Evolutionary conservation across 441 rosid genomes (phyloP).

Genomic region (Pelargonium fulgidum): DNA sequence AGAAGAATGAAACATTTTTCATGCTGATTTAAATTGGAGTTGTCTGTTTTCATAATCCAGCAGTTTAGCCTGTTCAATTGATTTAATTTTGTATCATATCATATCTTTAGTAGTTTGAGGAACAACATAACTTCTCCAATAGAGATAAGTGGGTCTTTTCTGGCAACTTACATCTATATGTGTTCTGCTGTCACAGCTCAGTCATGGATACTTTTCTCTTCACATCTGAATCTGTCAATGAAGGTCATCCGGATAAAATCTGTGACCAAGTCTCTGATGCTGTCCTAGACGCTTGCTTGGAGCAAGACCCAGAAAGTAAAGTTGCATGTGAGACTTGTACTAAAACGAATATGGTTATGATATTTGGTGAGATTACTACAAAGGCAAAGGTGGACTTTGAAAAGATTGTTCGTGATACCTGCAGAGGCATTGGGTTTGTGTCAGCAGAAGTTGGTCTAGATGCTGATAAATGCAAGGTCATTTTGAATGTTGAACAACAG

Average conservation of each 20-base stretch:
- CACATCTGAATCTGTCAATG: conserved; percentile 16
- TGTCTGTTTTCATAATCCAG: background rate
- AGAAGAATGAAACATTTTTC: background rate
- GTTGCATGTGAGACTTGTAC: conserved; percentile 7
- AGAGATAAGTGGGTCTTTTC: no score
- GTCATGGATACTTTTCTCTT: conserved; percentile 16
- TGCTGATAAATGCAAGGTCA: conserved; percentile 10
- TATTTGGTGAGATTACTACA: conserved; percentile 9
- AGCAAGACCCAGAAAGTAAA: conserved; percentile 14
- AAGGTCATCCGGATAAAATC: conserved; percentile 15
- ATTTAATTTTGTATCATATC: background rate
- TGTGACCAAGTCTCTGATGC: conserved; percentile 17
- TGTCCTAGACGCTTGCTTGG: conserved; percentile 12
- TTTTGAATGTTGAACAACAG: conserved; percentile 3
- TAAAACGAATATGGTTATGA: conserved; percentile 5
- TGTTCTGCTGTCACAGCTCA: conserved; percentile 3
- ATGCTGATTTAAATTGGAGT: background rate
- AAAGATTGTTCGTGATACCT: conserved; percentile 10
- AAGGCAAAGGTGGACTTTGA: conserved; percentile 5
- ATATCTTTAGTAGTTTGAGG: background rate
- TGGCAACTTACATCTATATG: background rate
- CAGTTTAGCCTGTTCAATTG: background rate
- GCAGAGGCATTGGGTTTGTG: conserved; percentile 9
- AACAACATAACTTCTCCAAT: no score
- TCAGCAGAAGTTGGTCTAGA: conserved; percentile 7